Evolutionary conservation across 495 filamentous ascomycete species (phyloP).

Genomic region (Penicillium psychrofluorescens): DNA sequence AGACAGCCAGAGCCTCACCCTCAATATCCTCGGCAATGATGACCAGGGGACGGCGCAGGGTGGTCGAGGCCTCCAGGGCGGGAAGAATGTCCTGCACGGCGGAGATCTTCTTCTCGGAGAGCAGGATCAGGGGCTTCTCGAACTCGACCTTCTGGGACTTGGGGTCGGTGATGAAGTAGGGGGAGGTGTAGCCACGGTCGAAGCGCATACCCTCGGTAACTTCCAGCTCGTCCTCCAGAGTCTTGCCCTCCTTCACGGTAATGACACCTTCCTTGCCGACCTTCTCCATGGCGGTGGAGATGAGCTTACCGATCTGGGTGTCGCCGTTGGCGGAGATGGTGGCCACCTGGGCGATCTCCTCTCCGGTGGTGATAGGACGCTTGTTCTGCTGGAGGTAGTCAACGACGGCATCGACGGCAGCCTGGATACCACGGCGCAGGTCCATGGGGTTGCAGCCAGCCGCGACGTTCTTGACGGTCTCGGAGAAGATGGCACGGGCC

Average conservation of each 20-base stretch:
- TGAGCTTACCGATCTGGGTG: constrained; percentile 87
- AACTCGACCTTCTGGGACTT: constrained; percentile 99
- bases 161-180: constrained; percentile 99
- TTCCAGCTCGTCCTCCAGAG: constrained; percentile 93
- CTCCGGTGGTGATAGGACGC: constrained; percentile 93
- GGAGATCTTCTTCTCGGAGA: constrained; percentile 99
- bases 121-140: constrained; percentile 96
- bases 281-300: constrained; percentile 98
- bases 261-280: constrained; percentile 99
- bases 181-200: constrained; percentile 95
- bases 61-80: constrained; percentile 92
- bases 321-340: constrained; percentile 98
- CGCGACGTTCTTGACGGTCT: constrained; percentile 99
- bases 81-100: constrained; percentile 97
- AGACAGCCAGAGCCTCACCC: constrained; percentile 95
- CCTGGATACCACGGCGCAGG: constrained; percentile 90
- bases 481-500: constrained; percentile 97
- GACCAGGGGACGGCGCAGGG: constrained; percentile 88
- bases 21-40: constrained; percentile 99
- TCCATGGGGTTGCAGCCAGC: constrained; percentile 99
- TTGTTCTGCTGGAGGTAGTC: constrained; percentile 90
- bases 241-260: constrained; percentile 99
- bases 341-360: constrained; percentile 95
- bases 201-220: constrained; percentile 99
- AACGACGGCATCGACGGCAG: constrained; percentile 89